phyloP scores from a whole-genome alignment of 2,329 filamentous ascomycete species.

The Chrysoporthe cubensis region DNA sequence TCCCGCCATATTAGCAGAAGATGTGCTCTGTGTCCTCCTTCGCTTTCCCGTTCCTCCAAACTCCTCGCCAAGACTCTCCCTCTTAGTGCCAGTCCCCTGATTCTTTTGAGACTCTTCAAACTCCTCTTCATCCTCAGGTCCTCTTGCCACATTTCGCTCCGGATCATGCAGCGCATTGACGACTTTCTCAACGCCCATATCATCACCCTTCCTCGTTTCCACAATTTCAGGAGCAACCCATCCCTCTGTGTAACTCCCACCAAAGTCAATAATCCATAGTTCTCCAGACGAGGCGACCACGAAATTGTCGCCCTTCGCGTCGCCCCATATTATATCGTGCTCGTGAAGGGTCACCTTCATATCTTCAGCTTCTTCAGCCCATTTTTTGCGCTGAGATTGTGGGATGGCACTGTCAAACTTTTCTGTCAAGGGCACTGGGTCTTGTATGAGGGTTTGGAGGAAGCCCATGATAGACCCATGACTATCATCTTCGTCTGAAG shows the following conservation, averaged over 20 bases:
- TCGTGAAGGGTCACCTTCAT: constrained; percentile 7
- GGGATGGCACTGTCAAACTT: constrained; percentile 13
- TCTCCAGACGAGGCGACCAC: constrained; percentile 36
- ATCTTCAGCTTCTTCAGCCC: constrained; percentile 13
- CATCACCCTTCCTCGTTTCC: constrained; percentile 17
- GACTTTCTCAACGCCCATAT: constrained; percentile 21
- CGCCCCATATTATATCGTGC: constrained; percentile 35
- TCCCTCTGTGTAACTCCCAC: constrained; percentile 37
- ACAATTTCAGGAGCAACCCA: constrained; percentile 33
- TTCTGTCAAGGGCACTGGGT: constrained; percentile 12
- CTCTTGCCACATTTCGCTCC: constrained; percentile 4
- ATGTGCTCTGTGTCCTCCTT: not conserved
- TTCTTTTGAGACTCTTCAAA: not conserved
- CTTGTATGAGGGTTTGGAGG: constrained; percentile 15
- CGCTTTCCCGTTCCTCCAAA: not conserved
- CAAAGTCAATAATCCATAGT: constrained; percentile 39
- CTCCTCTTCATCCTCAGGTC: not conserved
- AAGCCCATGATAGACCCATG: constrained; percentile 19
- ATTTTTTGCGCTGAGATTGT: constrained; percentile 13
- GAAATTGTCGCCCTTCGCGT: constrained; percentile 39
- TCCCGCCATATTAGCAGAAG: not conserved
- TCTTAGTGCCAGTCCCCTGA: not conserved
- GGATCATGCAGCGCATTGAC: constrained; percentile 19
- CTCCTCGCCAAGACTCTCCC: not conserved
- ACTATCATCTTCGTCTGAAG: not conserved